These are phyloP conservation scores for Conringia planisiliqua DNA, from an alignment of 345 rosid genomes.

Conservation along the genomic window DNA sequence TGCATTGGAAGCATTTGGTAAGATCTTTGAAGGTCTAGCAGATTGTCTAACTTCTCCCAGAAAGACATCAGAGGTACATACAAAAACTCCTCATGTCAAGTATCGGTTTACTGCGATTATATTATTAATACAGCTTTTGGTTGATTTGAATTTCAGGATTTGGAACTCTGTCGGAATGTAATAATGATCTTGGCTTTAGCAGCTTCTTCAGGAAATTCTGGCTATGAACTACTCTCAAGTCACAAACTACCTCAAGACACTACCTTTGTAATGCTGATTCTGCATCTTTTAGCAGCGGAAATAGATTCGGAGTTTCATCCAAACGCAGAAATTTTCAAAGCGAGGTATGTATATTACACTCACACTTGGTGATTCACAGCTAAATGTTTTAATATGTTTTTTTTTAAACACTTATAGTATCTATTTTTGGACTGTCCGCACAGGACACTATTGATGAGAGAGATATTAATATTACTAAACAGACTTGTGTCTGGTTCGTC, in stretches of 20 bases:
- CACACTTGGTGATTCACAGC: neutral
- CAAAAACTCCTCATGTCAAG: neutral
- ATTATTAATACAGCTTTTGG: neutral
- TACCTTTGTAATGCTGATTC: constrained; percentile 62
- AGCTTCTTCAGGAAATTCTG: constrained; percentile 72
- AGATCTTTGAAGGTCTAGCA: constrained; percentile 67
- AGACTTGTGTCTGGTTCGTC: constrained; percentile 64
- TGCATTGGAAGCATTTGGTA: constrained; percentile 29
- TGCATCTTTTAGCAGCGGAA: constrained; percentile 67
- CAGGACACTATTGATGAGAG: constrained; percentile 74
- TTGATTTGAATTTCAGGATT: constrained; percentile 51
- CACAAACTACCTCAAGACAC: constrained; percentile 48
- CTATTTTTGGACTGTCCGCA: neutral
- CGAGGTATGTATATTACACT: constrained; percentile 49
- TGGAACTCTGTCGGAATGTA: constrained; percentile 65
- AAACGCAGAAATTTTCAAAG: constrained; percentile 47
- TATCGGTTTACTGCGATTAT: neutral
- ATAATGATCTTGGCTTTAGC: constrained; percentile 59
- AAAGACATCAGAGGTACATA: constrained; percentile 32
- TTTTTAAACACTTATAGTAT: neutral
- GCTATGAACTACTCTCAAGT: constrained; percentile 59
- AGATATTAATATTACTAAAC: constrained; percentile 73
- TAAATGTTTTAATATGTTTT: neutral
- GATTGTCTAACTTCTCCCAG: constrained; percentile 57
- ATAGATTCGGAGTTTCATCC: constrained; percentile 40